Conservation (phyloP, 768 basidiomycete genomes). For the Rhodotorula babjevae region DNA sequence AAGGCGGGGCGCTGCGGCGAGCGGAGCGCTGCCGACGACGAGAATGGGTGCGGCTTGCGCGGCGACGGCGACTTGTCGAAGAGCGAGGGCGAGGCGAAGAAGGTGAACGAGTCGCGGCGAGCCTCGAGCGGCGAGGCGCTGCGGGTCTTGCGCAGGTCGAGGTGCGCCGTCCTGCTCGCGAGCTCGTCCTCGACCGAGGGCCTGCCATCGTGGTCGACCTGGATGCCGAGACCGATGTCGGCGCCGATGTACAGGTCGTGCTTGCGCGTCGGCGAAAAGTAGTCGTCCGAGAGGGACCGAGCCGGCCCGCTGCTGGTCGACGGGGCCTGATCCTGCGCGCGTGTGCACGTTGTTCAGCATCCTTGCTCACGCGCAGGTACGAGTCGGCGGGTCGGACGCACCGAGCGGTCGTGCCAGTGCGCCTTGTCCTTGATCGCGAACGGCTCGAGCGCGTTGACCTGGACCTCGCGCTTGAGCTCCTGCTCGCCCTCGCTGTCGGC, state of each 20-base stretch:
- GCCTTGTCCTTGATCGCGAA: background rate
- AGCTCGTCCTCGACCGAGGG: background rate
- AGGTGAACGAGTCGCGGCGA: slow-evolving; percentile 27
- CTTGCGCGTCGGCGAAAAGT: background rate
- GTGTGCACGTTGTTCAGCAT: too few species aligned
- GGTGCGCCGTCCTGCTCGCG: background rate
- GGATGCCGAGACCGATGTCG: background rate
- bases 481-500: background rate
- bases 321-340: background rate
- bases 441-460: background rate
- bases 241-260: background rate
- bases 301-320: slow-evolving; percentile 8
- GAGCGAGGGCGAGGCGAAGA: slow-evolving; percentile 10
- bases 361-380: too few species aligned
- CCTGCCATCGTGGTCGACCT: background rate
- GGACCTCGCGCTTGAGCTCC: background rate
- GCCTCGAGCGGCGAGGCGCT: background rate
- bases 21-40: slow-evolving; percentile 8
- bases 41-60: background rate
- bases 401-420: background rate
- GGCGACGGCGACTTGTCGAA: background rate
- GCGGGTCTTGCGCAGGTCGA: background rate
- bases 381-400: too few species aligned
- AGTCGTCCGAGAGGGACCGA: slow-evolving; percentile 22
- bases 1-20: slow-evolving; percentile 3